Evolutionary conservation across 202 grass and related monocot species (phyloP).

Genomic region (Bolboschoenoplectus hybrid): DNA sequence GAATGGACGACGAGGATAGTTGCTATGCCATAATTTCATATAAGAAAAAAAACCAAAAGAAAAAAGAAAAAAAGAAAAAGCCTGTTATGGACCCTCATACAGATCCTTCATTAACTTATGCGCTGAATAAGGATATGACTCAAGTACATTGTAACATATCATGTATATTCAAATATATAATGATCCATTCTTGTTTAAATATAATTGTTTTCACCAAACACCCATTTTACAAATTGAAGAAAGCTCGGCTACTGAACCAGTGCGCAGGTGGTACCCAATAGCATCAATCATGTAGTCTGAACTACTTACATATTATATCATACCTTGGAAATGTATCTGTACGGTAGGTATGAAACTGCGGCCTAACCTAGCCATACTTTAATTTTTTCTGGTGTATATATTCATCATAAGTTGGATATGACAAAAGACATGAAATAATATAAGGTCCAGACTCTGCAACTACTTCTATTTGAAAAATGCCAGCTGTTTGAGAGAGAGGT

Average conservation of each 20-base stretch:
- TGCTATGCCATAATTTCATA: conserved; percentile 23
- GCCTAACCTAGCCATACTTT: not conserved
- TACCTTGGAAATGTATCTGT: conserved; percentile 2
- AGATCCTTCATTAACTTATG: conserved; percentile 14
- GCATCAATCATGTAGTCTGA: not conserved
- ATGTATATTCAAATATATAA: conserved; percentile 15
- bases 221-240: not conserved
- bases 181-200: conserved; percentile 14
- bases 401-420: not conserved
- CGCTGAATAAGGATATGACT: not conserved
- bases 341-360: conserved; percentile 7
- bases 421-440: conserved; percentile 14
- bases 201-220: conserved; percentile 16
- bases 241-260: not conserved
- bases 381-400: not conserved
- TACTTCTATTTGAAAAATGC: conserved; percentile 21
- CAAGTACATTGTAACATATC: conserved; percentile 19
- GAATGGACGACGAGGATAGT: conserved; percentile 31
- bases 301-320: not conserved
- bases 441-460: not conserved
- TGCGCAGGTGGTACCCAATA: not conserved
- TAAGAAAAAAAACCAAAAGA: not conserved
- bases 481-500: not conserved
- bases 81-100: conserved; percentile 28
- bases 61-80: not conserved